A percentile compares a stretch with the other conserved stretches of the same genome.
Conservation (phyloP, 441 rosid species). For the Isatis lusitanica region DNA sequence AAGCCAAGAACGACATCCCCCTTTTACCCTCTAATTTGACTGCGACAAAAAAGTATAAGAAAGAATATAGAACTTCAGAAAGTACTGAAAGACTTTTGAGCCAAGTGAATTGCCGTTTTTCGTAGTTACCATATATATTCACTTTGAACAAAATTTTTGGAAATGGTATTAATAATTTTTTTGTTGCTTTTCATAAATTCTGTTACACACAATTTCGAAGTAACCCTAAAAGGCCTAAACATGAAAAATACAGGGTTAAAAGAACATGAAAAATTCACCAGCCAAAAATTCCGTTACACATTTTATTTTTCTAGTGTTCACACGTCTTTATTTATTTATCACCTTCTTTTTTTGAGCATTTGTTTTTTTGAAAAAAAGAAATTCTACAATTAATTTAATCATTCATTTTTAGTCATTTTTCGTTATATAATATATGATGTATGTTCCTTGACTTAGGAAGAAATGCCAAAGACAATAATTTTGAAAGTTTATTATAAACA, state of each 20-base stretch:
- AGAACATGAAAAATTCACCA: slow-evolving; percentile 15
- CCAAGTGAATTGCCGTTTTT: slow-evolving; percentile 5
- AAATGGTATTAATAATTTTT: background rate
- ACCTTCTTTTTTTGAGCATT: no score
- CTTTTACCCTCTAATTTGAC: background rate
- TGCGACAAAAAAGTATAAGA: background rate
- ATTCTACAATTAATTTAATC: no score
- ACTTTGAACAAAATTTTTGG: background rate
- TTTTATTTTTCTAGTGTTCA: background rate
- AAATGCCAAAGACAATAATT: no score
- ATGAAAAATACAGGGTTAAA: slow-evolving; percentile 17
- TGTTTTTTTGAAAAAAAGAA: no score
- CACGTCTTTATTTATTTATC: background rate
- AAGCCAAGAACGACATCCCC: background rate
- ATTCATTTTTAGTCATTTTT: no score
- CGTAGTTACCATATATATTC: background rate
- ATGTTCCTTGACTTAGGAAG: no score
- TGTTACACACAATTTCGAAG: slow-evolving; percentile 27
- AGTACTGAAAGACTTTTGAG: background rate
- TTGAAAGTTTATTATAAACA: no score
- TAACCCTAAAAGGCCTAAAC: slow-evolving; percentile 5
- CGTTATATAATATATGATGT: no score
- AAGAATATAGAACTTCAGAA: background rate
- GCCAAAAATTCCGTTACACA: slow-evolving; percentile 20
- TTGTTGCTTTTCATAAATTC: background rate